phyloP scores from a whole-genome alignment of 129 eudicot species.

The Pulicaria dysenterica region DNA sequence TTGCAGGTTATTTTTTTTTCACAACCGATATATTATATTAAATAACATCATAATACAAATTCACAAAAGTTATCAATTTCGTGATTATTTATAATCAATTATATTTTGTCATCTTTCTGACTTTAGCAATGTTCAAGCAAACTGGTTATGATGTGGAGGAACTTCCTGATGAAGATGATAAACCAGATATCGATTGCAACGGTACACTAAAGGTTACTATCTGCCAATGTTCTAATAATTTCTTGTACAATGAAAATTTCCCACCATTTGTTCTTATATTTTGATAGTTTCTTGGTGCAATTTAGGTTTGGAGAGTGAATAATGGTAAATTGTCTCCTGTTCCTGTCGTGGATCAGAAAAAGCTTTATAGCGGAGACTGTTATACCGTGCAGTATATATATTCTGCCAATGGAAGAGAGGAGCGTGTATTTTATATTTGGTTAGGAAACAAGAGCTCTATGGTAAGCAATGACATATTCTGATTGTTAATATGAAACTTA shows the following conservation, averaged over 20 bases:
- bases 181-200: constrained; percentile 43
- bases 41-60: neutral
- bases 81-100: neutral
- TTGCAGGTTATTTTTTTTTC: constrained; percentile 50
- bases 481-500: neutral
- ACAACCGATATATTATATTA: constrained; percentile 1
- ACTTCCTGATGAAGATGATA: constrained; percentile 53
- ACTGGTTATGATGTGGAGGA: constrained; percentile 54
- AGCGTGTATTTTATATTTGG: constrained; percentile 51
- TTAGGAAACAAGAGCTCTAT: constrained; percentile 43
- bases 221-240: constrained; percentile 7
- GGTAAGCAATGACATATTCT: constrained; percentile 28
- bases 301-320: constrained; percentile 57
- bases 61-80: neutral
- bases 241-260: constrained; percentile 3
- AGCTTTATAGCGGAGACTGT: constrained; percentile 55
- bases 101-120: constrained; percentile 18
- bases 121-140: constrained; percentile 58
- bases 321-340: constrained; percentile 36
- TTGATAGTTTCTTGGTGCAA: neutral
- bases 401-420: constrained; percentile 46
- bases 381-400: constrained; percentile 51
- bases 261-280: neutral
- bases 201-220: constrained; percentile 52
- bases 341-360: constrained; percentile 41